Percentiles rank a stretch among this genome's conserved stretches.
phyloP scores from a whole-genome alignment of 2,329 filamentous ascomycete species.

The Cercospora brassicicola region DNA sequence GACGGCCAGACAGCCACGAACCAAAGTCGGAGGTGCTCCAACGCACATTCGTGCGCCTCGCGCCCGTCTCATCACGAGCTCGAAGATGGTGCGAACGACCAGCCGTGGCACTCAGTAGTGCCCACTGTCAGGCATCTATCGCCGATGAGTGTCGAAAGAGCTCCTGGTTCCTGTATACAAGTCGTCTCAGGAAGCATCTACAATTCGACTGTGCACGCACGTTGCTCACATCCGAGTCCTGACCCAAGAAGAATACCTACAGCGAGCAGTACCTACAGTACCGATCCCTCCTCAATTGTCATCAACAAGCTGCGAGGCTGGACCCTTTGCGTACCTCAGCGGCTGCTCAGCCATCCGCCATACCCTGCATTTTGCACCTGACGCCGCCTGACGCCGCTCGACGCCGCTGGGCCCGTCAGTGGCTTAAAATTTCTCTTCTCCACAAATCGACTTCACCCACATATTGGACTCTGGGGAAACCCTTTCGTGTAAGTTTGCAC shows the following conservation, averaged over 20 bases:
- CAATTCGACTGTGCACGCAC: background rate
- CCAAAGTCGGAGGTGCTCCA: background rate
- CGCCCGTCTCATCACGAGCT: background rate
- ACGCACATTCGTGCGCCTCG: background rate
- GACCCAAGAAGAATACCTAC: background rate
- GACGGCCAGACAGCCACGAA: background rate
- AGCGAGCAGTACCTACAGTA: background rate
- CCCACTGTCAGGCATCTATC: background rate
- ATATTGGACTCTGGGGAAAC: background rate
- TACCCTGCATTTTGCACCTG: background rate
- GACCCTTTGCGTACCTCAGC: background rate
- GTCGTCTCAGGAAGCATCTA: background rate
- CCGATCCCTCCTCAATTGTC: background rate
- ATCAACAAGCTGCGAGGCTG: background rate
- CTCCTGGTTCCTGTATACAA: background rate
- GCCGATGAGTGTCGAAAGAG: background rate
- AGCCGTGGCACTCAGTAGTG: background rate
- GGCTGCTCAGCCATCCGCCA: background rate
- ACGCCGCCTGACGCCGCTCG: background rate
- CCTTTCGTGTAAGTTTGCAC: background rate
- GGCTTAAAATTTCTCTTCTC: background rate
- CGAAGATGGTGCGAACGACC: background rate
- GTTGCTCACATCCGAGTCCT: background rate
- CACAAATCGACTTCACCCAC: background rate
- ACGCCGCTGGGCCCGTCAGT: background rate